These are phyloP conservation scores for Nakazawaea laoshanensis DNA, from an alignment of 805 yeast genomes.

Conservation along the genomic window DNA sequence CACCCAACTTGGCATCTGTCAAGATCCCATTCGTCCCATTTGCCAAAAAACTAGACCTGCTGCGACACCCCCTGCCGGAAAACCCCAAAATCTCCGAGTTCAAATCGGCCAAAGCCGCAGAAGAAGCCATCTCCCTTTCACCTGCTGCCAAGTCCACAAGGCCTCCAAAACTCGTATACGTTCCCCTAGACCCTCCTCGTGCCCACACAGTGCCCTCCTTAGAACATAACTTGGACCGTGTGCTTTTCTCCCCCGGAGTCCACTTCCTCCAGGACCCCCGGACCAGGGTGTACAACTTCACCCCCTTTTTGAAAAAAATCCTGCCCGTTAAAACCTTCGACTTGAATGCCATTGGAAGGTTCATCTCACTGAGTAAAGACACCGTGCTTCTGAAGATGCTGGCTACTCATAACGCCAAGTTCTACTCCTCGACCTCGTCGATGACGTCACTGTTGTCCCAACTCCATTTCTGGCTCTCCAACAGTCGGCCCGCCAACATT, in stretches of 20 bases:
- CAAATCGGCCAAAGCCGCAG: too few species aligned
- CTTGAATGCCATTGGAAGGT: constrained; percentile 45
- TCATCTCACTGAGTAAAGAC: constrained; percentile 66
- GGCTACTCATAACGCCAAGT: constrained; percentile 25
- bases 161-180: too few species aligned
- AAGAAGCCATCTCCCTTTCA: too few species aligned
- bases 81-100: too few species aligned
- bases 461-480: constrained; percentile 63
- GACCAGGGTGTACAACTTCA: constrained; percentile 63
- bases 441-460: constrained; percentile 73
- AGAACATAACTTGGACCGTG: constrained; percentile 60
- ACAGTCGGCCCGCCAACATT: constrained; percentile 45
- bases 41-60: too few species aligned
- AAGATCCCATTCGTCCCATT: too few species aligned
- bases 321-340: constrained; percentile 61
- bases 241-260: constrained; percentile 73
- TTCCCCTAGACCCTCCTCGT: too few species aligned
- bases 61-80: too few species aligned
- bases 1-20: too few species aligned
- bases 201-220: constrained; percentile 54
- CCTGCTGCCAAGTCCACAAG: too few species aligned
- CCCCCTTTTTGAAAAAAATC: constrained; percentile 48
- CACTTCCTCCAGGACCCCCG: constrained; percentile 76
- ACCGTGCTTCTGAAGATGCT: constrained; percentile 40
- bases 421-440: constrained; percentile 79